Evolutionary conservation across 192 early-diverging fungal genomes (phyloP).

Genomic region (Dissophora ornata): DNA sequence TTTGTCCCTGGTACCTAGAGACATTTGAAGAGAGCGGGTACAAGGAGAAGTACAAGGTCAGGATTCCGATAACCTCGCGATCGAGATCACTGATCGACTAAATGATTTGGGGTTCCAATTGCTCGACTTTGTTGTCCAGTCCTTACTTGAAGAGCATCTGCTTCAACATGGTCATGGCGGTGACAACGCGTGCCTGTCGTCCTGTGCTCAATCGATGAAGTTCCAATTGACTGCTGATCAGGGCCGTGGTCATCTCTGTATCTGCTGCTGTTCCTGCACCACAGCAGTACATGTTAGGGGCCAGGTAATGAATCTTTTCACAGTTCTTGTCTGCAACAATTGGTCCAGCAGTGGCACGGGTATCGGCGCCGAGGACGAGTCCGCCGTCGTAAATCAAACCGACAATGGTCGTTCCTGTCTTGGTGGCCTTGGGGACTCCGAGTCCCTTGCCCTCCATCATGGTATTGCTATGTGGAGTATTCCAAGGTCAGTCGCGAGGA

Average conservation of each 20-base stretch:
- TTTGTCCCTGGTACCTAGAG: constrained; percentile 91
- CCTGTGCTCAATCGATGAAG: constrained; percentile 93
- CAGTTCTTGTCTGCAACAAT: constrained; percentile 99
- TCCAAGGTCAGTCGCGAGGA: not conserved
- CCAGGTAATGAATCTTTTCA: constrained; percentile 97
- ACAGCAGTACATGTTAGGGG: constrained; percentile 98
- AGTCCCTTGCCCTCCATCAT: constrained; percentile 81
- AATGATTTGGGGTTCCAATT: too few relatives aligned
- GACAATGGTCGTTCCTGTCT: constrained; percentile 98
- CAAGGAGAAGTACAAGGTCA: not conserved
- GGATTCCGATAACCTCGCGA: too few relatives aligned
- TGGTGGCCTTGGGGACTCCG: constrained; percentile 84
- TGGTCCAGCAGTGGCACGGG: constrained; percentile 92
- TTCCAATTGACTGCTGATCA: constrained; percentile 95
- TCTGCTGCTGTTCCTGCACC: constrained; percentile 99
- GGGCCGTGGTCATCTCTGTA: constrained; percentile 93
- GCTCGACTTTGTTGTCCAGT: not conserved
- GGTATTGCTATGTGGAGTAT: constrained; percentile 70
- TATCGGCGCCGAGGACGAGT: constrained; percentile 95
- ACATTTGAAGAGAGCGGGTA: not conserved
- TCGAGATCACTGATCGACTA: too few relatives aligned
- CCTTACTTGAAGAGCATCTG: constrained; percentile 91
- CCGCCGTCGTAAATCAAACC: constrained; percentile 96
- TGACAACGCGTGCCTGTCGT: constrained; percentile 86
- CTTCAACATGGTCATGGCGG: constrained; percentile 97